Evolutionary conservation across 345 rosid genomes (phyloP), one percentile per base, ranked within the genome.

Genomic region (Turnera subulata): DNA sequence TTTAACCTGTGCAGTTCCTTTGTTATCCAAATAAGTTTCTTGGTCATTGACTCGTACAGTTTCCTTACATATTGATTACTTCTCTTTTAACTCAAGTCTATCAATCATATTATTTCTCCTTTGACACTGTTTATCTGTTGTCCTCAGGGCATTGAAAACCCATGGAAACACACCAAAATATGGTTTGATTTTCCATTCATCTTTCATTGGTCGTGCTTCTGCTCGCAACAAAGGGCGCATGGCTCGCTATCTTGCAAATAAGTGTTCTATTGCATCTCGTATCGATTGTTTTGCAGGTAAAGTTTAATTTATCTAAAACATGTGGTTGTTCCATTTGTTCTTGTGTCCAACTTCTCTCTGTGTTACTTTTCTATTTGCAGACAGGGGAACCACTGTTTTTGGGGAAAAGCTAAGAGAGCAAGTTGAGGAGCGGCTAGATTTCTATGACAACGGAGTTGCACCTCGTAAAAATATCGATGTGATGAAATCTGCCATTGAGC

Each of bases 401-500:
- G 97, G 99, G 18, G 97, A 87, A 75, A 87, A 85, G 74, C 92
- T 93, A 1, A 75, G 84, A 33, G 96, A 89, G 72, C 99, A 93
- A 74, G 99, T 93, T 25, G 97, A 89, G 76, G 99, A 89, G 66
- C 72, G 92, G 37, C 79, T 90, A 19, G 95, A 85, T 52, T 93
- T 93, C 64, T 87, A 89, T 37, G 99, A 93, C 71, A 93, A 93
- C 77, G 97, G 96, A 17, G 78, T 93, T 70, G 87, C 95, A 50
- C 99, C 99, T 25, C 87, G 96, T 45, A 93, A 93, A 76, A 93
- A 90, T 68, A 81, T 90, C 44, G 99, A 93, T 53, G 97, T 90
- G 57, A 93, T 93, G 97, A 89, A 84, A 73, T 70, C 80, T 58
- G 97, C 94, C 9, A 45, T 89, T 14, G 88, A 73, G 53, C 64